Percentiles rank a stretch among this genome's conserved stretches.
These are phyloP conservation scores for Citrus inodora DNA, from an alignment of 345 rosid species.

Conservation along the genomic window DNA sequence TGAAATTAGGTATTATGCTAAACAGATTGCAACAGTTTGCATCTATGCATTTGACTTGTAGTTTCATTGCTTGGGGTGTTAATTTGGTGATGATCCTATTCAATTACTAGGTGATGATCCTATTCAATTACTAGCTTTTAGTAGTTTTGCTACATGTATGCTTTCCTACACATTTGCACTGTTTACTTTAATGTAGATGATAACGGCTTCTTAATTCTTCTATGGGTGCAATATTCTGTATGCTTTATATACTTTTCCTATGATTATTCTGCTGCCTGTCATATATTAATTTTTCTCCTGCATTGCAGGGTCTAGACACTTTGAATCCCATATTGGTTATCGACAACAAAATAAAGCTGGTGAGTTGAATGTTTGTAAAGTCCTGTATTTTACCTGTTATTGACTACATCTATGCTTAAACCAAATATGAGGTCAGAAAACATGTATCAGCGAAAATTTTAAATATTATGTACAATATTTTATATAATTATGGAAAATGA, in stretches of 20 bases:
- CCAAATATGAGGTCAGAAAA: neutral
- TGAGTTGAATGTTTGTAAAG: constrained; percentile 23
- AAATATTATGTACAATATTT: neutral
- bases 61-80: neutral
- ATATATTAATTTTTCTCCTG: neutral
- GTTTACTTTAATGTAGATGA: neutral
- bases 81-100: neutral
- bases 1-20: neutral
- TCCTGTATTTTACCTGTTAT: neutral
- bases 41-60: neutral
- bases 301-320: constrained; percentile 55
- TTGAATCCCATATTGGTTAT: constrained; percentile 48
- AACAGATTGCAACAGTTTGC: neutral
- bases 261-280: neutral
- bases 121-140: neutral
- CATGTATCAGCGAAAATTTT: neutral
- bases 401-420: neutral
- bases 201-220: neutral
- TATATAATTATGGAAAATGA: neutral
- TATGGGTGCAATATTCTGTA: neutral
- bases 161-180: neutral
- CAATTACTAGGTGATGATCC: neutral
- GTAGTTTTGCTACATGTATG: neutral
- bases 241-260: neutral
- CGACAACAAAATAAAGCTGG: constrained; percentile 51